These are phyloP conservation scores for Hypoxylon cercidicola DNA, from an alignment of 495 filamentous ascomycete genomes.

Conservation along the genomic window DNA sequence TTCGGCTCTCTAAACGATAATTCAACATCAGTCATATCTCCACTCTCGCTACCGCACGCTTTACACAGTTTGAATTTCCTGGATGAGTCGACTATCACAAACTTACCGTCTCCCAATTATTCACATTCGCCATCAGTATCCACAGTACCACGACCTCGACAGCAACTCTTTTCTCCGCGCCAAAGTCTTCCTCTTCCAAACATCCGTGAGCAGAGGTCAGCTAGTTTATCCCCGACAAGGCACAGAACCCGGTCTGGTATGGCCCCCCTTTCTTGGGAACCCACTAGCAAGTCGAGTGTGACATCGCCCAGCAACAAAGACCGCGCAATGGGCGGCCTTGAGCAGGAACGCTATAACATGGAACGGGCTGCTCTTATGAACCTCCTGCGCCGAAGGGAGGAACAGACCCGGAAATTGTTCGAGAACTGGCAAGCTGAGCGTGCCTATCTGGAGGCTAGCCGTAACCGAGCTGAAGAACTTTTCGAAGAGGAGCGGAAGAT, in stretches of 20 bases:
- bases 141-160: constrained; percentile 17
- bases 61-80: constrained; percentile 46
- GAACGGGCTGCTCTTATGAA: constrained; percentile 15
- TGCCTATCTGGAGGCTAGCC: constrained; percentile 55
- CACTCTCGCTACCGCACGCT: constrained; percentile 51
- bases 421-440: constrained; percentile 61
- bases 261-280: constrained; percentile 40
- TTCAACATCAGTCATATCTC: constrained; percentile 53
- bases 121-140: constrained; percentile 38
- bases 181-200: constrained; percentile 29
- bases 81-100: constrained; percentile 36
- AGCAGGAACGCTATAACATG: too few species aligned
- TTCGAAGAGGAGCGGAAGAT: constrained; percentile 57
- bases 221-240: constrained; percentile 37
- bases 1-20: constrained; percentile 43
- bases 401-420: constrained; percentile 52
- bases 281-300: constrained; percentile 29
- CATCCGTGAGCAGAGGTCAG: constrained; percentile 30
- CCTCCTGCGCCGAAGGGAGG: constrained; percentile 52
- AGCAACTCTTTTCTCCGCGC: constrained; percentile 45
- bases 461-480: constrained; percentile 56
- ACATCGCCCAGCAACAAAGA: constrained; percentile 29
- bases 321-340: constrained; percentile 30
- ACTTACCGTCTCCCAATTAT: constrained; percentile 41
- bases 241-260: constrained; percentile 13